These are phyloP conservation scores for Cenchrus fungigraminus DNA, from an alignment of 176 grass and related monocot genomes.

Conservation along the genomic window DNA sequence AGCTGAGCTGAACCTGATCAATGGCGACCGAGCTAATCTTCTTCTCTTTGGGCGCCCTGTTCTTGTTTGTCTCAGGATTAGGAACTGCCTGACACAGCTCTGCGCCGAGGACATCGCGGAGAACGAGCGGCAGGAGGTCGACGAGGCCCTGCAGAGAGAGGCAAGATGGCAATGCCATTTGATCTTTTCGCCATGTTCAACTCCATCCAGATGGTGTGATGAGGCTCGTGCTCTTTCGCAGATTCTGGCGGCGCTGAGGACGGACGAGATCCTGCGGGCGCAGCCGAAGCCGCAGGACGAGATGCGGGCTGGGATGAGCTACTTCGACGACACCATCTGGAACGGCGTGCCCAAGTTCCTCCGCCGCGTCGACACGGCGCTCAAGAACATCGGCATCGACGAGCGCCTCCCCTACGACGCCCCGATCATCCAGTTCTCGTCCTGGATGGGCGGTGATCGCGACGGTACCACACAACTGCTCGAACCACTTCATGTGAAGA, in stretches of 20 bases:
- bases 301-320: slow-evolving; percentile 81
- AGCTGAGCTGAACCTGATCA: too few species aligned
- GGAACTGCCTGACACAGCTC: slow-evolving; percentile 43
- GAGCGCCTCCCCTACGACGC: slow-evolving; percentile 78
- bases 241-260: slow-evolving; percentile 86
- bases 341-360: slow-evolving; percentile 93
- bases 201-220: neutral
- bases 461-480: slow-evolving; percentile 51
- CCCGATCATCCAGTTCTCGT: slow-evolving; percentile 81
- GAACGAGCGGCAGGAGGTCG: slow-evolving; percentile 75
- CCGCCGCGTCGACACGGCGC: slow-evolving; percentile 80
- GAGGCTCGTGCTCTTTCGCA: neutral
- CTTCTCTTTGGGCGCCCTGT: too few species aligned
- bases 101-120: slow-evolving; percentile 58
- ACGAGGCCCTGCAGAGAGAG: slow-evolving; percentile 84
- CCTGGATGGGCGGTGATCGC: slow-evolving; percentile 95
- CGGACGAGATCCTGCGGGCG: slow-evolving; percentile 75
- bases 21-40: too few species aligned
- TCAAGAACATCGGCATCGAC: slow-evolving; percentile 85
- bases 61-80: too few species aligned
- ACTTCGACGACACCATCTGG: slow-evolving; percentile 92
- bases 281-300: slow-evolving; percentile 85
- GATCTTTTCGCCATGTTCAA: neutral
- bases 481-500: too few species aligned
- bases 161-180: neutral